A percentile compares a stretch with the other conserved stretches of the same genome.
Evolutionary conservation across 352 stramenopile genomes (phyloP).

Genomic region (Pythium brachiatum): DNA sequence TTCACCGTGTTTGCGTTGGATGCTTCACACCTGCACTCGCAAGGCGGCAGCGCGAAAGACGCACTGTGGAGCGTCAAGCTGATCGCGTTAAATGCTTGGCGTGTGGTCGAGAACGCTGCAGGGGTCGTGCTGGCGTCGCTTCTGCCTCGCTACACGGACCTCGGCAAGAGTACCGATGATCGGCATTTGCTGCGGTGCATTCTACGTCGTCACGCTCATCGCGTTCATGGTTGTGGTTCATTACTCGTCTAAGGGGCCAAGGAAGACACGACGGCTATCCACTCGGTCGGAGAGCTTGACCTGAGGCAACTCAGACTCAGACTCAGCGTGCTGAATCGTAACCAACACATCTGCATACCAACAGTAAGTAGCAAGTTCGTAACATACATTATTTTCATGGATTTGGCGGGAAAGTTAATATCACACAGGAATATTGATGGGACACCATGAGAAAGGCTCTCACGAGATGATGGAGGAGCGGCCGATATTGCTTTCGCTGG

Average conservation of each 20-base stretch:
- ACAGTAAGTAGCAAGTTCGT: conserved; percentile 14
- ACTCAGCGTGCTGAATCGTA: background rate
- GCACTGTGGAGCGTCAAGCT: conserved; percentile 41
- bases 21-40: conserved; percentile 38
- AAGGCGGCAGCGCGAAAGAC: conserved; percentile 29
- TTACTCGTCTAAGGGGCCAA: conserved; percentile 5
- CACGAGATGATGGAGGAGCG: conserved; percentile 10
- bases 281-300: too few species aligned
- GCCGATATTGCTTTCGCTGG: conserved; percentile 32
- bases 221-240: conserved; percentile 30
- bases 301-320: background rate
- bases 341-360: conserved; percentile 9
- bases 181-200: conserved; percentile 32
- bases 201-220: conserved; percentile 32
- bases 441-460: background rate
- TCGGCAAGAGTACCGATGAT: conserved; percentile 47
- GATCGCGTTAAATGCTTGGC: conserved; percentile 46
- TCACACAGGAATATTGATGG: background rate
- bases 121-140: conserved; percentile 37
- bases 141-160: conserved; percentile 61
- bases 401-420: conserved; percentile 1
- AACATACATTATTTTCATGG: conserved; percentile 2
- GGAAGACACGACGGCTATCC: conserved; percentile 23
- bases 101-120: conserved; percentile 48
- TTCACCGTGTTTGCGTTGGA: conserved; percentile 65